Evolutionary conservation across 1,139 yeast genomes (phyloP).

Genomic region (Hansenula anomala): DNA sequence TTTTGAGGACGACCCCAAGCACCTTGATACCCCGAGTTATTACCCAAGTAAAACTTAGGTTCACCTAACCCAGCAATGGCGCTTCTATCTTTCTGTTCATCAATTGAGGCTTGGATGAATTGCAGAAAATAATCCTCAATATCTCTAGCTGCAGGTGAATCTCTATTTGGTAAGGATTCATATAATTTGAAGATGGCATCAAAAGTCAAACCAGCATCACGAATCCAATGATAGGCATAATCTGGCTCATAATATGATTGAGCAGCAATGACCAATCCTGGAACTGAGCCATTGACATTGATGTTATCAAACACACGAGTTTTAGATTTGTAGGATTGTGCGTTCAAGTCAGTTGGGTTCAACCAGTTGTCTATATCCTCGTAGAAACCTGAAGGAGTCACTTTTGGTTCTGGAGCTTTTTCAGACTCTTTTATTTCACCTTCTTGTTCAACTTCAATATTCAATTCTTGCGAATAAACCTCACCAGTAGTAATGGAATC

Average conservation of each 20-base stretch:
- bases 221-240: slow-evolving; percentile 80
- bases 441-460: not conserved
- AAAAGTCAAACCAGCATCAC: slow-evolving; percentile 81
- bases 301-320: slow-evolving; percentile 1
- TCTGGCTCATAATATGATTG: slow-evolving; percentile 62
- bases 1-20: slow-evolving; percentile 92
- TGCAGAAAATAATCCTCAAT: slow-evolving; percentile 43
- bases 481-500: not conserved
- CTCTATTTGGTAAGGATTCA: slow-evolving; percentile 25
- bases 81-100: slow-evolving; percentile 49
- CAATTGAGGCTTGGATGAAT: slow-evolving; percentile 42
- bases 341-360: not conserved
- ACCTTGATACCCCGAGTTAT: slow-evolving; percentile 53
- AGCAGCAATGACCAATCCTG: slow-evolving; percentile 76
- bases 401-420: not conserved
- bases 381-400: not conserved
- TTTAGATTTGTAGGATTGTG: not conserved
- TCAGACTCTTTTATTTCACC: not conserved
- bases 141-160: slow-evolving; percentile 24
- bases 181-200: slow-evolving; percentile 47
- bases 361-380: not conserved
- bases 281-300: slow-evolving; percentile 15
- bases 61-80: slow-evolving; percentile 68
- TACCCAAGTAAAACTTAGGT: slow-evolving; percentile 66
- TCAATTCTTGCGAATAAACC: not conserved